A percentile compares a stretch with the other conserved stretches of the same genome.
These are phyloP conservation scores for Primulina eburnea DNA, from an alignment of 257 asterid species.

Conservation along the genomic window DNA sequence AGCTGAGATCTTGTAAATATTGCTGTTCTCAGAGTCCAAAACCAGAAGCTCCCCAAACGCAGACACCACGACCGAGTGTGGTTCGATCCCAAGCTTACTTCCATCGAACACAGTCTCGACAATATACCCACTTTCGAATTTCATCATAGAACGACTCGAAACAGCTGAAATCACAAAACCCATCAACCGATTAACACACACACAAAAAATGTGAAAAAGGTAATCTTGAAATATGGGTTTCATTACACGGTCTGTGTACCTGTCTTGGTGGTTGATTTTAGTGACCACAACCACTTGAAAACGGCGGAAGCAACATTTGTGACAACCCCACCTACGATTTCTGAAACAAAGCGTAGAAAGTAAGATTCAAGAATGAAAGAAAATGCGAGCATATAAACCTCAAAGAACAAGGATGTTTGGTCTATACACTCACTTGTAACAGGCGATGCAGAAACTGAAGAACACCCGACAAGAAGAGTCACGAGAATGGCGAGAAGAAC, in stretches of 20 bases:
- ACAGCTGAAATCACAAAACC: constrained; percentile 41
- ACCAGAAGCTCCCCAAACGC: constrained; percentile 68
- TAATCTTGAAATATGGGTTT: constrained; percentile 25
- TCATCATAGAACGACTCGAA: constrained; percentile 86
- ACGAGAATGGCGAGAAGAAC: constrained; percentile 36
- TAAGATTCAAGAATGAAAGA: constrained; percentile 1
- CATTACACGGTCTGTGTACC: constrained; percentile 31
- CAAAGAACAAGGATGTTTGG: not conserved
- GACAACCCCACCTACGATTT: constrained; percentile 76
- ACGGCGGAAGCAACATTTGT: constrained; percentile 73
- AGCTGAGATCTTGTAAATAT: constrained; percentile 73
- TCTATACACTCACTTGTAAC: constrained; percentile 64
- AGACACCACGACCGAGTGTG: constrained; percentile 65
- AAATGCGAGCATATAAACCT: not conserved
- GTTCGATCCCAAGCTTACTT: constrained; percentile 86
- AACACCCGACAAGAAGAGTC: constrained; percentile 45
- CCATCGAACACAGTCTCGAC: constrained; percentile 99
- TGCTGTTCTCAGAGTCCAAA: constrained; percentile 79
- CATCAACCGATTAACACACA: constrained; percentile 20
- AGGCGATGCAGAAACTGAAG: constrained; percentile 74
- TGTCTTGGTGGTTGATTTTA: constrained; percentile 61
- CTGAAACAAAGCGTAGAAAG: constrained; percentile 32
- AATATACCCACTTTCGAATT: constrained; percentile 84
- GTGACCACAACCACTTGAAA: constrained; percentile 84
- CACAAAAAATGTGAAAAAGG: not conserved